Conservation (phyloP, 1,284 basidiomycete genomes). For the Ceratobasidium sp. region DNA sequence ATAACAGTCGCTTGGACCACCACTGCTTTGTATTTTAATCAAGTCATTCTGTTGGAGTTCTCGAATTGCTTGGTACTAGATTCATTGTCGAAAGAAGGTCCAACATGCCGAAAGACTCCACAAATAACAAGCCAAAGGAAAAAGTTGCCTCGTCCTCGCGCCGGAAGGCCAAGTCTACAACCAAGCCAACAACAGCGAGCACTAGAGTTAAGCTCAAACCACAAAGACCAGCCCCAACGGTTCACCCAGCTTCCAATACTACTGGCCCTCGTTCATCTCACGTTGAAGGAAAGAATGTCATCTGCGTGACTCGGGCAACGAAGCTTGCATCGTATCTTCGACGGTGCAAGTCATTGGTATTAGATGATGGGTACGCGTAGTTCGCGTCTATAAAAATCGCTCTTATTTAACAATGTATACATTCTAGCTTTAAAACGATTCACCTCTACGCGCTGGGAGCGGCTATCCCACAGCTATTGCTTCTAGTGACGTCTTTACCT, state of each 20-base stretch:
- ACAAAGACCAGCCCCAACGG: constrained; percentile 76
- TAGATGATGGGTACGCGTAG: constrained; percentile 76
- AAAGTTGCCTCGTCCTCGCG: background rate
- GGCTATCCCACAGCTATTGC: constrained; percentile 83
- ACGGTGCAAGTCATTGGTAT: constrained; percentile 77
- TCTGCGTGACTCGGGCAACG: constrained; percentile 84
- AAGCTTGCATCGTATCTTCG: constrained; percentile 77
- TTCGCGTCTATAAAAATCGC: background rate
- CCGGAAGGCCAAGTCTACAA: background rate
- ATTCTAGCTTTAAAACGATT: constrained; percentile 73
- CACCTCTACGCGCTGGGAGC: constrained; percentile 86
- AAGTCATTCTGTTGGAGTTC: background rate
- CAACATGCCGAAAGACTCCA: constrained; percentile 8
- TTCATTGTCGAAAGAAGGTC: too few relatives aligned
- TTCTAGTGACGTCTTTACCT: constrained; percentile 77
- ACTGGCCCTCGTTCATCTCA: constrained; percentile 82
- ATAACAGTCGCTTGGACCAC: background rate
- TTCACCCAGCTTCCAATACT: constrained; percentile 76
- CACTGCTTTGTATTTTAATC: constrained; percentile 3
- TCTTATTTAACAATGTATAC: constrained; percentile 1
- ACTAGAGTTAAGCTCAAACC: constrained; percentile 70
- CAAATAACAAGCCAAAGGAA: constrained; percentile 7
- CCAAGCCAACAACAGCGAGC: background rate
- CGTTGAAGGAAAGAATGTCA: constrained; percentile 77
- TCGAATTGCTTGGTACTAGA: background rate